phyloP scores from a whole-genome alignment of 495 filamentous ascomycete genomes.

The Penicillium taxi region DNA sequence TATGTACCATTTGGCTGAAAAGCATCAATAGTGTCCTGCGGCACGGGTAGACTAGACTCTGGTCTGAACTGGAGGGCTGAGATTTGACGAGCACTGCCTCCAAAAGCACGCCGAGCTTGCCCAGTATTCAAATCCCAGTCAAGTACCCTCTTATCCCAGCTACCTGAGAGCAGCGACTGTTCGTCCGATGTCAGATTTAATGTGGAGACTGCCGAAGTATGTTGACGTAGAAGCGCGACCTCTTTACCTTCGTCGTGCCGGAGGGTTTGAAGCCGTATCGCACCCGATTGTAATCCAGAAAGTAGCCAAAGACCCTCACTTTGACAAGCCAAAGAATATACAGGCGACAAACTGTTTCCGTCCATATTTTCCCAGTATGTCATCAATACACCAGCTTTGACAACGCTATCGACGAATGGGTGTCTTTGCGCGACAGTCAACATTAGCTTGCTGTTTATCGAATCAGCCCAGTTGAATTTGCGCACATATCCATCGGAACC shows the following conservation, averaged over 20 bases:
- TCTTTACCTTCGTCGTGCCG: constrained; percentile 90
- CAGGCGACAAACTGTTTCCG: constrained; percentile 58
- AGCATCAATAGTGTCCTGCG: constrained; percentile 56
- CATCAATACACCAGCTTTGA: constrained; percentile 85
- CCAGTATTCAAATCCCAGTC: constrained; percentile 97
- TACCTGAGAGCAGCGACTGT: constrained; percentile 79
- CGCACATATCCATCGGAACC: constrained; percentile 91
- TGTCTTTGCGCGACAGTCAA: constrained; percentile 94
- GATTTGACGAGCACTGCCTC: constrained; percentile 73
- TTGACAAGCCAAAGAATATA: constrained; percentile 90
- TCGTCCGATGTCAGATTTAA: constrained; percentile 78
- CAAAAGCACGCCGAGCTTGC: constrained; percentile 62
- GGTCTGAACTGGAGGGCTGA: constrained; percentile 81
- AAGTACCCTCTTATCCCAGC: constrained; percentile 89
- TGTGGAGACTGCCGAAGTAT: constrained; percentile 88
- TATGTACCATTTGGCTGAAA: constrained; percentile 57
- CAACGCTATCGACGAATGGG: constrained; percentile 95
- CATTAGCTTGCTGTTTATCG: constrained; percentile 87
- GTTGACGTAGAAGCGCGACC: constrained; percentile 69
- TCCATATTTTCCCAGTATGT: constrained; percentile 94
- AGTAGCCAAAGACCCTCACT: constrained; percentile 85
- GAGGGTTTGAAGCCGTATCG: constrained; percentile 90
- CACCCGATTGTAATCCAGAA: constrained; percentile 80
- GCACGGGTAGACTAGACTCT: constrained; percentile 64
- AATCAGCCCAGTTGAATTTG: constrained; percentile 91